Evolutionary conservation across 2,329 filamentous ascomycete species (phyloP).

Genomic region (Fusarium heterosporum): DNA sequence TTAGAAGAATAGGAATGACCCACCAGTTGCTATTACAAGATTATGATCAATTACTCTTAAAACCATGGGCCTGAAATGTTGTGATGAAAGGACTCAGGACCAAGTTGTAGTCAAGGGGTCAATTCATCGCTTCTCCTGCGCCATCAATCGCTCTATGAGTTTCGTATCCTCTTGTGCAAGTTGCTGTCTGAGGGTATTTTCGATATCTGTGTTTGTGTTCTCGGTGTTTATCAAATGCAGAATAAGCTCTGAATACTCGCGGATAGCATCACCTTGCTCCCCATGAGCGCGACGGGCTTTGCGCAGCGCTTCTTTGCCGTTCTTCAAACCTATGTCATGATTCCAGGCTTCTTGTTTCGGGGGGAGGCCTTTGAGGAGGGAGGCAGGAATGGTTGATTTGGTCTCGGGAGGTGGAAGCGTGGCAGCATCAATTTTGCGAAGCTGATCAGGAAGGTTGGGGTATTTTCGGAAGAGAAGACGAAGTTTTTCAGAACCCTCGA

Average conservation of each 20-base stretch:
- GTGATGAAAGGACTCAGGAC: neutral
- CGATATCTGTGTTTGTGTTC: conserved; percentile 48
- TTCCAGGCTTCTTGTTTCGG: conserved; percentile 64
- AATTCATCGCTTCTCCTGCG: conserved; percentile 55
- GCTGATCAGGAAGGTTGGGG: conserved; percentile 60
- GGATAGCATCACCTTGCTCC: conserved; percentile 68
- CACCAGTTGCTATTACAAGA: conserved; percentile 31
- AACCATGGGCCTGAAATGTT: neutral
- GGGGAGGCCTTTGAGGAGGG: conserved; percentile 50
- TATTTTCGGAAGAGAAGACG: conserved; percentile 64
- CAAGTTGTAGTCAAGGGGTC: neutral
- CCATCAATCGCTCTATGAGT: conserved; percentile 62
- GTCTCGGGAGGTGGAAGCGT: conserved; percentile 59
- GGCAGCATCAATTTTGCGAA: conserved; percentile 62
- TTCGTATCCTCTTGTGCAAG: conserved; percentile 61
- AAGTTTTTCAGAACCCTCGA: conserved; percentile 64
- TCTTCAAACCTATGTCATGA: conserved; percentile 66
- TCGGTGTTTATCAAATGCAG: conserved; percentile 59
- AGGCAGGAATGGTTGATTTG: conserved; percentile 48
- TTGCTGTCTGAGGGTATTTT: conserved; percentile 58
- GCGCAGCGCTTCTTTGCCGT: conserved; percentile 66
- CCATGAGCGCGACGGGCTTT: conserved; percentile 61
- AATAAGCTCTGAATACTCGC: conserved; percentile 71
- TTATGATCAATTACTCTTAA: conserved; percentile 32
- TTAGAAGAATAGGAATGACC: conserved; percentile 23